Base-by-base conservation (phyloP, 139 green algal species). In the Astrephomene gubernaculifera region DNA sequence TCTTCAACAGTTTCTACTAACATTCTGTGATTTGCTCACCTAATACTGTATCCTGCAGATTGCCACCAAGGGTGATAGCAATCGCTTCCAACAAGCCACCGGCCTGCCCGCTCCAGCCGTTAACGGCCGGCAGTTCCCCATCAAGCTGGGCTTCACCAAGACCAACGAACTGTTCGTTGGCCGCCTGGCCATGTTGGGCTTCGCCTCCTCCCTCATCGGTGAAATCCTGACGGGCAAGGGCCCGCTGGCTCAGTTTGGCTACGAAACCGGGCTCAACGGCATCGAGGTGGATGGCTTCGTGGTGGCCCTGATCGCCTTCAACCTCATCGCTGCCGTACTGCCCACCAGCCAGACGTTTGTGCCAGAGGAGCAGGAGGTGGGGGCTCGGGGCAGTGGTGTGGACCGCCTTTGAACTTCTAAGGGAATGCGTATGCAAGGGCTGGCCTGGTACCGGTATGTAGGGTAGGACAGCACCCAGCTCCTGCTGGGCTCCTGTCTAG, bases 151-250 rank as follows among this genome's bases (percentile, higher is more conserved):
- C 44, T 90, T 90, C 64, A 87, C 80, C 35, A 80, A 80, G 60
- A 63, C 78, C 29, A 97, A 97, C 71, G 95, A 97, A 90, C 87
- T 97, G 36, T 96, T 97, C 61, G 92, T 97, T 29, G 91, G 92
- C 31, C 90, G 94, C 27, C 76, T 95, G 71, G 93, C 95, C 54
- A 97, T 97, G 95, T 71, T 96, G 22, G 94, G 94, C 41, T 92
- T 97, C 43, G 91, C 92, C 0, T 74, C 88, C 10, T 90, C 91
- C 21, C 71, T 94, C 3, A 74, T 95, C 4, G 91, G 92, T 52
- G 91, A 93, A 87, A 38, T 89, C 33, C 82, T 90, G 41, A 96
- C 95, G 31, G 93, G 95, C 63, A 83, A 92, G 70, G 94, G 95
- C 54, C 79, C 94, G 1, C 89, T 97, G 39, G 89, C 87, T 6